Evolutionary conservation across 257 asterid species (phyloP), one percentile per base, ranked within the genome.

Genomic region (Parsonsia alboflavescens): DNA sequence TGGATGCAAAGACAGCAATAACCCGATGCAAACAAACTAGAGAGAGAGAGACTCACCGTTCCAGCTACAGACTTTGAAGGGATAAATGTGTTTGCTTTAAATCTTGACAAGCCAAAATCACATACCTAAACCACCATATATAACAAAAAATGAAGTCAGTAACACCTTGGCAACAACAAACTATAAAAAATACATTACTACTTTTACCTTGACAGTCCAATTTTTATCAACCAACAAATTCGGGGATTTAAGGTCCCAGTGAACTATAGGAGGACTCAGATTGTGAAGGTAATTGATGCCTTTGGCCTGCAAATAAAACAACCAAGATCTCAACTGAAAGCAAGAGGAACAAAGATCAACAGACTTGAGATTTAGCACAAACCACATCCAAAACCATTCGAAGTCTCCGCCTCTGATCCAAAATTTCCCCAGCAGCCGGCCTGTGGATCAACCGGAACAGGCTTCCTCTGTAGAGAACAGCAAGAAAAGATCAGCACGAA

Each of bases 341-440:
- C 22, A 33, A 75, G 16, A 45, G 46, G 62, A 45, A 68, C 72
- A 69, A 73, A 68, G 79, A 45, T 48, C 17, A 77, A 66, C 26
- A 52, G 26, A 41, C 21, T 66, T 36, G 75, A 68, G 52, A 73
- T 58, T 17, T 19, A 74, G 54, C 65, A 85, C 98, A 41, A 69
- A 95, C 98, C 98, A 95, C 99, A 70, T 95, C 99, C 70, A 89
- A 77, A 79, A 97, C 98, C 97, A 95, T 95, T 66, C 98, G 88
- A 39, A 95, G 59, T 50, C 94, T 88, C 74, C 98, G 68, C 82
- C 99, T 92, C 80, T 82, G 88, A 80, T 92, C 99, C 73, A 90
- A 59, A 21, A 83, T 76, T 72, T 92, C 99, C 57, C 99, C 92
- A 5, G 96, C 87, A 76, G 97, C 89, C 62, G 99, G 98, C 74